A percentile compares a stretch with the other conserved stretches of the same genome.
These are phyloP conservation scores for Logfia minima DNA, from an alignment of 129 eudicot species.

Conservation along the genomic window DNA sequence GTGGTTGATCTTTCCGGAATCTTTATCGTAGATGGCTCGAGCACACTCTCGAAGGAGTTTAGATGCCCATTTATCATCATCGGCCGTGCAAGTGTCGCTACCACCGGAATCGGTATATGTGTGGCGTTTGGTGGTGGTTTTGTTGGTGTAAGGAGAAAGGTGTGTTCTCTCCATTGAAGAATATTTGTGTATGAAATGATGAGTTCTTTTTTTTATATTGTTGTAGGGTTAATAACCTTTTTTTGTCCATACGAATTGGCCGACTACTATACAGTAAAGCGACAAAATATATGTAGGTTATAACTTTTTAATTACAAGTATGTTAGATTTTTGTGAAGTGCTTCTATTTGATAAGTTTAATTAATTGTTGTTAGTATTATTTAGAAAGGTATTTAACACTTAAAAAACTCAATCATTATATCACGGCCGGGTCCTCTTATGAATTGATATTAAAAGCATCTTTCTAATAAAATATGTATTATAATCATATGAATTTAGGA, in stretches of 20 bases:
- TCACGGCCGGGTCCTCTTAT: background rate
- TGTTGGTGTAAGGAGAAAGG: conserved; percentile 45
- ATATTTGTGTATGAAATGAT: conserved; percentile 26
- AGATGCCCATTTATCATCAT: conserved; percentile 62
- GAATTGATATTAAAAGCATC: conserved; percentile 10
- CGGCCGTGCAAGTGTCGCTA: conserved; percentile 30
- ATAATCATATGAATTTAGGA: background rate
- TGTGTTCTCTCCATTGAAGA: conserved; percentile 49
- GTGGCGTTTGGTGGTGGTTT: conserved; percentile 39
- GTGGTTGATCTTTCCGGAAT: conserved; percentile 66
- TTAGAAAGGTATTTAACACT: conserved; percentile 2
- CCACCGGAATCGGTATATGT: conserved; percentile 43
- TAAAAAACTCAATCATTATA: background rate
- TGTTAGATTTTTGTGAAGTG: conserved; percentile 10
- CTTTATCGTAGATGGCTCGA: conserved; percentile 62
- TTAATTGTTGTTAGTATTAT: background rate
- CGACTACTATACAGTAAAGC: conserved; percentile 15
- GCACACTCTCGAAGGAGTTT: conserved; percentile 67
- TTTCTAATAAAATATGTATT: background rate
- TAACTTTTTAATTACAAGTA: background rate
- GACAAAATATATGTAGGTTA: conserved; percentile 16
- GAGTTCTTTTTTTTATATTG: background rate
- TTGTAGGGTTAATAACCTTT: conserved; percentile 21
- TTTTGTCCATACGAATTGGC: conserved; percentile 30
- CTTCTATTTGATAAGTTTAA: conserved; percentile 10